Base-by-base conservation (phyloP, 805 yeast genomes). In the Yarrowia sp. region DNA sequence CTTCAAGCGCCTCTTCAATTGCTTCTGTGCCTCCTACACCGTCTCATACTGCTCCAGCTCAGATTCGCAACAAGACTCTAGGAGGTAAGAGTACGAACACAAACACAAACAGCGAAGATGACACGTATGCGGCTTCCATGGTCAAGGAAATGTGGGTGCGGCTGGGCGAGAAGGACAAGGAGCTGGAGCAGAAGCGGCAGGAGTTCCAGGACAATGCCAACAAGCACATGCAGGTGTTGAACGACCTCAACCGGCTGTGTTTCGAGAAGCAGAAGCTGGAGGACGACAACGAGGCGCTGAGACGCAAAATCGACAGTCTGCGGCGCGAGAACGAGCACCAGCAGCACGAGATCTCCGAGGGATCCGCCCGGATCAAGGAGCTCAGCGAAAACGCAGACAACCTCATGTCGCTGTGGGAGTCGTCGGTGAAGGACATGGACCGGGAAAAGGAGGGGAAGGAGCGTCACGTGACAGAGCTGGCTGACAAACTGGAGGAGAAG, bases 121-220 rank as follows among this genome's bases (percentile, higher is more conserved):
- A 58, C 38, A 34, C 55, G 7, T 34, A 19, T 12, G 56, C n/a
- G 12, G 30, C 47, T 1, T 17, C 50, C 10, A 61, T 61, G 55
- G 55, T 46, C 8, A 44, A 61, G 38, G 66, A 61, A 15, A 46
- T 61, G 55, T 61, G 53, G 66, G 55, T 14, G 2, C 17, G 53
- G 7, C 10, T 61, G 12, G 55, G 55, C 3, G 66, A 61, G 46
- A 61, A 61, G 38, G 66, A 61, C 20, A 46, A 61, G 38, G 66
- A 61, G 55, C 55, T 61, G 13, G 55, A 46, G 46, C 66, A 46
- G 46, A 61, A 61, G 30, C 46, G 55, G 12, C 53, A 46, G 10
- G 55, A 46, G 66, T 46, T 47, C n/a, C 66, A 61, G 66, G 66
- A 61, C 36, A 46, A 46, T 13, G 55, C 53, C 38, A 47, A 61